Conservation (phyloP, 148 eudicot genomes). For the Heliamphora exappendiculata region DNA sequence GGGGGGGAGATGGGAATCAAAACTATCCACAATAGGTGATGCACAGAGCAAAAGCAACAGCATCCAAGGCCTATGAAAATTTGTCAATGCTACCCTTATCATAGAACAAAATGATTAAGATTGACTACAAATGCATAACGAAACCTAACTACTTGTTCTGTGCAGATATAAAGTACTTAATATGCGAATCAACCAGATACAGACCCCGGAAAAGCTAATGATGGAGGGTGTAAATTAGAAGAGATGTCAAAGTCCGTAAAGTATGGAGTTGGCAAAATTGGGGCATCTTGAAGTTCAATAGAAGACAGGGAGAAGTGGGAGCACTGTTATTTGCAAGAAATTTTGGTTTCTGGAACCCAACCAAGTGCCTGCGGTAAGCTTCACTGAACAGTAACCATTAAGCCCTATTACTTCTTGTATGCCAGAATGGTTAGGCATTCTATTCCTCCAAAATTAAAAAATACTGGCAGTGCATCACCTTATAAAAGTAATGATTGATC, state of each 20-base stretch:
- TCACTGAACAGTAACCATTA: not conserved
- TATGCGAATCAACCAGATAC: not conserved
- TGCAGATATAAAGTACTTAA: not conserved
- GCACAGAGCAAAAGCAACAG: not conserved
- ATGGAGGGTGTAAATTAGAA: not conserved
- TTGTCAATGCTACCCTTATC: not conserved
- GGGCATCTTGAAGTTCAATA: conserved; percentile 1
- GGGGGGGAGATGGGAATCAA: too few species aligned
- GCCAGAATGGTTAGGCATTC: not conserved
- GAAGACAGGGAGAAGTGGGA: not conserved
- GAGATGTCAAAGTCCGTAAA: not conserved
- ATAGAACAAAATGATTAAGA: not conserved
- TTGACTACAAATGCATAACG: not conserved
- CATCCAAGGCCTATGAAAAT: not conserved
- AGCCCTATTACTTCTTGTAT: not conserved
- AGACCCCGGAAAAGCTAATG: not conserved
- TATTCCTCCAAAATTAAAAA: not conserved
- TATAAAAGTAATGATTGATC: not conserved
- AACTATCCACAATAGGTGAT: not conserved
- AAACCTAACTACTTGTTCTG: not conserved
- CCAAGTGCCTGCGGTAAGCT: not conserved
- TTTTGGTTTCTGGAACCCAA: not conserved
- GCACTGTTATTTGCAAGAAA: not conserved
- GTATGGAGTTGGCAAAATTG: not conserved
- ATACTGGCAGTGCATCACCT: not conserved